phyloP scores from a whole-genome alignment of 1,139 yeast species.

The Saccharomyces hybrid region DNA sequence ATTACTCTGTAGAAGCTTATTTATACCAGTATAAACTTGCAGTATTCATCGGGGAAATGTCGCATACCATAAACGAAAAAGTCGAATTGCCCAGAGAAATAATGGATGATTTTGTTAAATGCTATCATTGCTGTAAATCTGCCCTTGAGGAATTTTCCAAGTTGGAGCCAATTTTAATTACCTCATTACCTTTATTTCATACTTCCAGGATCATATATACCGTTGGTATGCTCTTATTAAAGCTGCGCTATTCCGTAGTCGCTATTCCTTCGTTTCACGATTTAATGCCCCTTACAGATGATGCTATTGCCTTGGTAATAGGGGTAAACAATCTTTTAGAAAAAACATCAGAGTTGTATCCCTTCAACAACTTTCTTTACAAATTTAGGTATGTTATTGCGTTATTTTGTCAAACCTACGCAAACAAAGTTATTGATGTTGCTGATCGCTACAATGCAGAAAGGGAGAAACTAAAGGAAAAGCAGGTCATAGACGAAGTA shows the following conservation, averaged over 20 bases:
- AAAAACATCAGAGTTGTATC: constrained; percentile 29
- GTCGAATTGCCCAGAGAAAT: constrained; percentile 27
- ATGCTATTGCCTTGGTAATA: constrained; percentile 40
- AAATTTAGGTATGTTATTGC: constrained; percentile 50
- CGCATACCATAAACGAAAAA: constrained; percentile 5
- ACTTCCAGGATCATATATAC: constrained; percentile 61
- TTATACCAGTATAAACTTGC: constrained; percentile 43
- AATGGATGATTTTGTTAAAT: constrained; percentile 39
- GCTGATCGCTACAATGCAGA: constrained; percentile 3
- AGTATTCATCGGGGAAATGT: constrained; percentile 11
- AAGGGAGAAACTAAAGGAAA: neutral
- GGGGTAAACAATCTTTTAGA: constrained; percentile 35
- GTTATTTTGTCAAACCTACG: constrained; percentile 52
- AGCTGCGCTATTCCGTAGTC: constrained; percentile 49
- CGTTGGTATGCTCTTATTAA: constrained; percentile 50
- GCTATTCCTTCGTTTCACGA: constrained; percentile 45
- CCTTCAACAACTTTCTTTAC: constrained; percentile 44
- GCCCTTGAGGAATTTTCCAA: constrained; percentile 44
- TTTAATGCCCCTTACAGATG: constrained; percentile 43
- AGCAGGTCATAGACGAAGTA: neutral
- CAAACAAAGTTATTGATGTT: constrained; percentile 39
- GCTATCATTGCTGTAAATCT: constrained; percentile 48
- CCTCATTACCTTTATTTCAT: constrained; percentile 54
- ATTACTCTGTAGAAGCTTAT: constrained; percentile 64
- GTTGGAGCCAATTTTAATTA: constrained; percentile 39